Base-by-base conservation (phyloP, 345 rosid species). In the Mercurialis annua region DNA sequence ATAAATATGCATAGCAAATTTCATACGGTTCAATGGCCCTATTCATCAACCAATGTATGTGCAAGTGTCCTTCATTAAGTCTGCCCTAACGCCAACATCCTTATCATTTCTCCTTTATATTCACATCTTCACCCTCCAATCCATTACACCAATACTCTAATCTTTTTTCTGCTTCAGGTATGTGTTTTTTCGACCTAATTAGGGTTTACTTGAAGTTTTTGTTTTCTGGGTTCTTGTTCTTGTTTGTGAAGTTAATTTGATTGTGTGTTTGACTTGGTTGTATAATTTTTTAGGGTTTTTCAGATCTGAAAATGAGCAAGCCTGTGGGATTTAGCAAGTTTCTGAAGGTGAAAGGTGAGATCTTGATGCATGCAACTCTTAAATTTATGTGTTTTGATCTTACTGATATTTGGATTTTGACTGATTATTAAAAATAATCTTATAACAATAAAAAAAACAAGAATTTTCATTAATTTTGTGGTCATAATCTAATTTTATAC, bases 261-360 rank as follows among this genome's bases (percentile, higher is more conserved):
- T 53, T 53, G 16, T 6, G 18, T 57, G 2, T 6, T 33, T 57
- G 2, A 18, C 10, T 33, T 57, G 14, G 20, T 18, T 43, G 17
- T 20, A 10, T 0, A 23, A 4, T 43, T 42, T 40, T 16, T 26
- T 17, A 15, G 1, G 3, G 8, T 18, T 30, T 59, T 46, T 27
- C 54, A 62, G 54, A 62, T 62, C 26, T 62, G 54, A 62, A 29
- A 27, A 62, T 62, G 66, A 48, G 53, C 26, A 46, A 29, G 3
- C 16, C 54, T 26, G 21, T 27, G 36, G 54, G 29, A 30, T 1
- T 46, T 11, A 4, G 10, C 21, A 17, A 4, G 40, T 17, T 26
- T 10, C 24, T 23, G 11, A 62, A 26, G 4, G 23, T 16, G 38
- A 62, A 31, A 62, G 66, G 54, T 62, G 54, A 62, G 33, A 59